Conservation (phyloP, 352 stramenopile genomes). For the Aphanomyces invadans region DNA sequence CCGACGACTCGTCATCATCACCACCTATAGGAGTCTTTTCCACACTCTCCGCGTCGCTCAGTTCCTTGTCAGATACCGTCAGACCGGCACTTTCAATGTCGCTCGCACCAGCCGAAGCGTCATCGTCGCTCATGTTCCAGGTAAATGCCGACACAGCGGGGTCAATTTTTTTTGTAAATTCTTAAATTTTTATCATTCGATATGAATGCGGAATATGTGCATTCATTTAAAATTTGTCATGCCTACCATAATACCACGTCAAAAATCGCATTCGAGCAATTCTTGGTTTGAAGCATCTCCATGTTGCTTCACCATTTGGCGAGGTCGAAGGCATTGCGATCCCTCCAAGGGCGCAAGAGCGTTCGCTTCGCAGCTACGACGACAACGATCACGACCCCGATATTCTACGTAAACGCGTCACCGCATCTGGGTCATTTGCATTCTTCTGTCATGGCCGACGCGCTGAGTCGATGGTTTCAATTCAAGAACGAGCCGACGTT, state of each 20-base stretch:
- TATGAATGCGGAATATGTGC: not conserved
- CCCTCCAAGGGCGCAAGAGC: not conserved
- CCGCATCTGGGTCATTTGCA: conserved; percentile 99
- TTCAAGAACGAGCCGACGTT: conserved; percentile 55
- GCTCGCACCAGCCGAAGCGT: not conserved
- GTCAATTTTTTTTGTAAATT: too few species aligned
- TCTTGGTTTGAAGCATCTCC: not conserved
- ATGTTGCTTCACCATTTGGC: not conserved
- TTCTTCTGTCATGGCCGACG: conserved; percentile 89
- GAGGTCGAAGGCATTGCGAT: not conserved
- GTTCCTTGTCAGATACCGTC: not conserved
- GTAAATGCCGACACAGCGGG: not conserved
- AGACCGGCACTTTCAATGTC: not conserved
- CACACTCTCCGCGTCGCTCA: conserved; percentile 2
- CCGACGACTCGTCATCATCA: conserved; percentile 8
- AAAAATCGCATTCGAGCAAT: not conserved
- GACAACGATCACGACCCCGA: conserved; percentile 94
- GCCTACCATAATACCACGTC: too few species aligned
- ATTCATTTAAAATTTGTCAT: too few species aligned
- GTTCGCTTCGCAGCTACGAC: conserved; percentile 24
- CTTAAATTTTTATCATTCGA: too few species aligned
- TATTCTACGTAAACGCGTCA: conserved; percentile 99
- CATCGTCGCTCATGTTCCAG: not conserved
- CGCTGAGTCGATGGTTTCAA: conserved; percentile 65
- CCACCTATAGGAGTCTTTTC: not conserved